phyloP scores from a whole-genome alignment of 352 stramenopile genomes.

The Phytophthora sp. region DNA sequence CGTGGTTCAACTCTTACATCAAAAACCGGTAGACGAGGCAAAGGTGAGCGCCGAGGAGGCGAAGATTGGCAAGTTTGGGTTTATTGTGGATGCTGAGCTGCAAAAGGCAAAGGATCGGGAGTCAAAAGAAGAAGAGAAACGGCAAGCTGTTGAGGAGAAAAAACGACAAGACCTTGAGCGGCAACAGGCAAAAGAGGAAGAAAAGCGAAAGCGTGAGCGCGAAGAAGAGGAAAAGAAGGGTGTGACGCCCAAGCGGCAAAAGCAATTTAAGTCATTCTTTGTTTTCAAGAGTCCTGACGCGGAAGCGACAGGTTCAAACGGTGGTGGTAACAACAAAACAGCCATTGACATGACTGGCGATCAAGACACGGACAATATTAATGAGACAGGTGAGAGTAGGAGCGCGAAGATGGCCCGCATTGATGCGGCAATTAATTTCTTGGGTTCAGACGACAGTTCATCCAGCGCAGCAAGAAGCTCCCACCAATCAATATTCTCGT shows the following conservation, averaged over 20 bases:
- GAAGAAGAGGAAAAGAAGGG: conserved; percentile 47
- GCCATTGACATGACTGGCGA: conserved; percentile 28
- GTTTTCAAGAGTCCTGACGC: conserved; percentile 33
- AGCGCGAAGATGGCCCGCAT: conserved; percentile 57
- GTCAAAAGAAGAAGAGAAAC: conserved; percentile 69
- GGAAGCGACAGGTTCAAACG: background rate
- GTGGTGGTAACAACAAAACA: conserved; percentile 10
- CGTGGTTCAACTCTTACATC: conserved; percentile 72
- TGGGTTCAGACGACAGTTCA: conserved; percentile 9
- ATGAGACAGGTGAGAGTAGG: conserved; percentile 6
- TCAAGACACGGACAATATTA: conserved; percentile 1
- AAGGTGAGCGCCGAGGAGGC: conserved; percentile 84
- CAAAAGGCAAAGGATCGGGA: conserved; percentile 61
- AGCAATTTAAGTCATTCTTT: conserved; percentile 74
- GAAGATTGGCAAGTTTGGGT: conserved; percentile 81
- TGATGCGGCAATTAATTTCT: conserved; percentile 45
- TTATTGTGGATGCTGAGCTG: conserved; percentile 65
- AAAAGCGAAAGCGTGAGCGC: conserved; percentile 55
- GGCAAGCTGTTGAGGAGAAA: conserved; percentile 57
- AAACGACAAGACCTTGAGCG: conserved; percentile 60
- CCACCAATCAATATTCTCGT: conserved; percentile 30
- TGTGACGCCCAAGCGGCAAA: conserved; percentile 59
- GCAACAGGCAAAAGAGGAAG: conserved; percentile 70
- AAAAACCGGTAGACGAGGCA: conserved; percentile 70
- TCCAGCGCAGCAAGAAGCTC: background rate